Conservation (phyloP, 2,329 filamentous ascomycete species). For the Botrytis pseudocinerea region DNA sequence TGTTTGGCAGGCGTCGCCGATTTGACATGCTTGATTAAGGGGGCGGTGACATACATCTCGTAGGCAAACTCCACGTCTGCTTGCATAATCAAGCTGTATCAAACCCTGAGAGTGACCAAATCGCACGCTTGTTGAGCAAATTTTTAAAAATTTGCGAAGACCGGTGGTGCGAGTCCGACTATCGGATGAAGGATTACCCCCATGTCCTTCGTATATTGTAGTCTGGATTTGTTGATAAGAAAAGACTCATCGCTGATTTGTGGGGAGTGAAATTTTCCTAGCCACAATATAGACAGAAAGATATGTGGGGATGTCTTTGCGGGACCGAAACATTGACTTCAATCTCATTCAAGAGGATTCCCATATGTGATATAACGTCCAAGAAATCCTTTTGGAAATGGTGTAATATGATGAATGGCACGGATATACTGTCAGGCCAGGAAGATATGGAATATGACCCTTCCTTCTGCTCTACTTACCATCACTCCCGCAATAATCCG, state of each 20-base stretch:
- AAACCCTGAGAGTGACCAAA: not conserved
- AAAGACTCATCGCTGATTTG: not conserved
- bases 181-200: slow-evolving; percentile 13
- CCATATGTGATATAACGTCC: not conserved
- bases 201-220: no score
- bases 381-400: not conserved
- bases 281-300: not conserved
- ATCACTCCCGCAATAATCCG: not conserved
- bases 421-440: not conserved
- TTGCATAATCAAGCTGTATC: not conserved
- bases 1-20: slow-evolving; percentile 10
- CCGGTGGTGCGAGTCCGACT: slow-evolving; percentile 15
- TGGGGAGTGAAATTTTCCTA: slow-evolving; percentile 6
- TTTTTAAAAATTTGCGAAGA: not conserved
- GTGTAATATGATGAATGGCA: not conserved
- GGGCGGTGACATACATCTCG: not conserved
- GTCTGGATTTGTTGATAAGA: slow-evolving; percentile 11
- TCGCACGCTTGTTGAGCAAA: not conserved
- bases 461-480: not conserved
- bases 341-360: not conserved
- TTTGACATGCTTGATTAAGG: not conserved
- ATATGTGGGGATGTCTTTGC: not conserved
- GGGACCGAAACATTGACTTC: slow-evolving; percentile 6
- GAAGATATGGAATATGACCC: not conserved
- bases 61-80: not conserved